These are phyloP conservation scores for Pichia ethanolica DNA, from an alignment of 805 yeast species.

Conservation along the genomic window DNA sequence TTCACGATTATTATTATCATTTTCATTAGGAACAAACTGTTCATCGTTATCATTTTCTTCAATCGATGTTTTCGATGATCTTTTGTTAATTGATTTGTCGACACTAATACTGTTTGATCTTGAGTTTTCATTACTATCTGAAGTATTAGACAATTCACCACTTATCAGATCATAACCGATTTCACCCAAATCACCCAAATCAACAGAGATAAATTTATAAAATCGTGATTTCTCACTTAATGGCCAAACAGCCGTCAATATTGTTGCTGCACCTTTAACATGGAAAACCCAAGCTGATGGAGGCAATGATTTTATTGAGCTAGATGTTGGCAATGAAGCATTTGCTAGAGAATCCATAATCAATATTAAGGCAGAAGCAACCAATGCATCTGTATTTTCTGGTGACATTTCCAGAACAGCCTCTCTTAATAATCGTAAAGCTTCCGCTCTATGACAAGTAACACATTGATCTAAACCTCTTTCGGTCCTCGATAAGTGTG, in stretches of 20 bases:
- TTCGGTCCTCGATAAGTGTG: constrained; percentile 76
- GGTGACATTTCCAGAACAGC: constrained; percentile 79
- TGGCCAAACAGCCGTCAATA: constrained; percentile 94
- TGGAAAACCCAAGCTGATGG: constrained; percentile 97
- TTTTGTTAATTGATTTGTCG: background rate
- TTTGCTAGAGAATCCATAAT: constrained; percentile 93
- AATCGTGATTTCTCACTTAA: constrained; percentile 61
- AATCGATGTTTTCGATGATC: no score
- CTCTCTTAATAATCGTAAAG: constrained; percentile 69
- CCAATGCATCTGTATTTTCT: constrained; percentile 87
- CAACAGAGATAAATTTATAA: constrained; percentile 71
- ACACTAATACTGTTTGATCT: constrained; percentile 4
- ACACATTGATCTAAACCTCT: constrained; percentile 73
- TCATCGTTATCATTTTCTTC: no score
- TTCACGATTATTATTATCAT: background rate
- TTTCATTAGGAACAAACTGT: background rate
- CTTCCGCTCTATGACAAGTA: constrained; percentile 82
- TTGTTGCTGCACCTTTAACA: constrained; percentile 95
- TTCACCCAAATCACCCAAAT: constrained; percentile 83
- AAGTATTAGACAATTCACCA: constrained; percentile 26
- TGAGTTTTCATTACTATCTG: constrained; percentile 16
- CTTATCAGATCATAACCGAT: constrained; percentile 34
- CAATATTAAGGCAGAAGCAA: constrained; percentile 81
- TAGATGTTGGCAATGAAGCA: constrained; percentile 55
- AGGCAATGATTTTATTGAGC: constrained; percentile 59